Percentiles rank a stretch among this genome's conserved stretches.
Conservation (phyloP, 805 yeast genomes). For the Nakazawaea laoshanensis region DNA sequence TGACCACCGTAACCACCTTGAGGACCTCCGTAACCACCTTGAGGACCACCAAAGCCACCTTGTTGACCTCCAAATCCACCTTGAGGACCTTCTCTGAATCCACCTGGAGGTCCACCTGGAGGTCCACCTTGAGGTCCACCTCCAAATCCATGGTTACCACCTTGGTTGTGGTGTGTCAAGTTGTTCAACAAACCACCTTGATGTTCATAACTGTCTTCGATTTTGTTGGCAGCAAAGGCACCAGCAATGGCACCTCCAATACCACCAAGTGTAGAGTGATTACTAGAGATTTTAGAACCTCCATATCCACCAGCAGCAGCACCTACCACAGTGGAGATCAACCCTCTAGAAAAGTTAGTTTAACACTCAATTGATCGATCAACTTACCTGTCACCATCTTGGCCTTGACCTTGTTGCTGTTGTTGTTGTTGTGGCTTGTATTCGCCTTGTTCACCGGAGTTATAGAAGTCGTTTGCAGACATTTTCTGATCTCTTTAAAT, state of each 20-base stretch:
- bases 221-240: slow-evolving; percentile 44
- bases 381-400: slow-evolving; percentile 16
- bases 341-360: slow-evolving; percentile 22
- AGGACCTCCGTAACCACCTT: slow-evolving; percentile 11
- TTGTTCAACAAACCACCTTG: slow-evolving; percentile 5
- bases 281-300: slow-evolving; percentile 34
- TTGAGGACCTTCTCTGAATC: slow-evolving; percentile 8
- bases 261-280: slow-evolving; percentile 34
- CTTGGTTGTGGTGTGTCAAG: slow-evolving; percentile 2
- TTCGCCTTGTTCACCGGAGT: slow-evolving; percentile 31
- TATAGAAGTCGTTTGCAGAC: slow-evolving; percentile 53
- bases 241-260: slow-evolving; percentile 48
- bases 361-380: background rate
- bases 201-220: slow-evolving; percentile 30
- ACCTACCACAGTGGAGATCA: slow-evolving; percentile 36
- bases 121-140: slow-evolving; percentile 11
- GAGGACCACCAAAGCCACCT: slow-evolving; percentile 12
- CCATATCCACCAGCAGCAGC: slow-evolving; percentile 48
- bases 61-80: slow-evolving; percentile 9
- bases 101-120: slow-evolving; percentile 8
- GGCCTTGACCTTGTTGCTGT: slow-evolving; percentile 20
- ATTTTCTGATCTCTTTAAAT: too few relatives aligned
- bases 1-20: slow-evolving; percentile 12
- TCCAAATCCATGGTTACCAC: slow-evolving; percentile 9
- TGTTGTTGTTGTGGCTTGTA: slow-evolving; percentile 23